Conservation (phyloP, 495 filamentous ascomycete genomes). For the Tuber brumale region DNA sequence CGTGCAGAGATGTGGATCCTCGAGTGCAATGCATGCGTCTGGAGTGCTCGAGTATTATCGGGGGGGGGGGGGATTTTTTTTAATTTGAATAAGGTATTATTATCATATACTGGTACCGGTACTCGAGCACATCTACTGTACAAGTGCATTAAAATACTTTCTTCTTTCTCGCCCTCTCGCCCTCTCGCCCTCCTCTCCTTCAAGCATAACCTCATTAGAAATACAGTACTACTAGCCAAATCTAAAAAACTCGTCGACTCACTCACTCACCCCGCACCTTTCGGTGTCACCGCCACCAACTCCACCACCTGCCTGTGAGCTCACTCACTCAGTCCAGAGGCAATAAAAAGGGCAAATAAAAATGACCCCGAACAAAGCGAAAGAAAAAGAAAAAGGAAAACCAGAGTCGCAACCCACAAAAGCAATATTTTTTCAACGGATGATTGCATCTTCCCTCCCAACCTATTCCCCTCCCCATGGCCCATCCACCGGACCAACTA, state of each 20-base stretch:
- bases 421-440: slow-evolving; percentile 1
- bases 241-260: not conserved
- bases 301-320: not conserved
- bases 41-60: not conserved
- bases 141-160: not conserved
- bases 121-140: not conserved
- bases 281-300: not conserved
- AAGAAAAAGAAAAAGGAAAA: not conserved
- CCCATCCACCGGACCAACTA: not conserved
- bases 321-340: not conserved
- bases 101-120: not conserved
- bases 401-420: not conserved
- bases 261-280: not conserved
- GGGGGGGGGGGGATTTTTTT: not conserved
- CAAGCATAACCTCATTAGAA: slow-evolving; percentile 1
- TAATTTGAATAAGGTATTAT: not conserved
- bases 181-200: too few relatives aligned
- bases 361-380: not conserved
- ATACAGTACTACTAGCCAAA: not conserved
- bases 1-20: not conserved
- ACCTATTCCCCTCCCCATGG: not conserved
- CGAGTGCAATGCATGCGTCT: not conserved
- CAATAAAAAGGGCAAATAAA: not conserved
- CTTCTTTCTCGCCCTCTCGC: not conserved
- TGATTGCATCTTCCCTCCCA: not conserved